phyloP scores from a whole-genome alignment of 176 grass and related monocot genomes.

The Avena atlantica region DNA sequence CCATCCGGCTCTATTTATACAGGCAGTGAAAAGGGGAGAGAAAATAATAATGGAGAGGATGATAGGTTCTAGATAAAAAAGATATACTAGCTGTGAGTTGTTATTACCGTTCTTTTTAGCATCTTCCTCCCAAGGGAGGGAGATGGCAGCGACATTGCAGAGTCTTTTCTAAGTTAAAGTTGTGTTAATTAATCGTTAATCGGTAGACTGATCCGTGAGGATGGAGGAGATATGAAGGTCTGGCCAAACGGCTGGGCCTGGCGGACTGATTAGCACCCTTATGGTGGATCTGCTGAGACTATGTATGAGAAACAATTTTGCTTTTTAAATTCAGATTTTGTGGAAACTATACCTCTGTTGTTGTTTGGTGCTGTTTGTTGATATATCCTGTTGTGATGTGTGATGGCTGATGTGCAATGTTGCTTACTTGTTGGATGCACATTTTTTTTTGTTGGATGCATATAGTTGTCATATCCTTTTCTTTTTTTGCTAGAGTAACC shows the following conservation, averaged over 20 bases:
- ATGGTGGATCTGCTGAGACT: slow-evolving; percentile 37
- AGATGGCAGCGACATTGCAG: slow-evolving; percentile 46
- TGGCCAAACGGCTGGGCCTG: slow-evolving; percentile 46
- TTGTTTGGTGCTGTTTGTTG: neutral
- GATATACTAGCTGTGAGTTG: slow-evolving; percentile 38
- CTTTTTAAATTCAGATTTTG: slow-evolving; percentile 19
- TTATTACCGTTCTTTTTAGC: slow-evolving; percentile 29
- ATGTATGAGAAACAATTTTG: slow-evolving; percentile 40
- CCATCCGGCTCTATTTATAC: neutral
- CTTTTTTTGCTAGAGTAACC: neutral
- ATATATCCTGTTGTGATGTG: neutral
- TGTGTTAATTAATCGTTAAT: slow-evolving; percentile 24
- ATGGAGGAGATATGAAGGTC: slow-evolving; percentile 41
- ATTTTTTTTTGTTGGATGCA: too few species aligned
- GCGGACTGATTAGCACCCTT: slow-evolving; percentile 36
- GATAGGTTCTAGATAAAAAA: slow-evolving; percentile 54
- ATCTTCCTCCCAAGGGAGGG: slow-evolving; percentile 33
- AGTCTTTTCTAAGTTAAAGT: neutral
- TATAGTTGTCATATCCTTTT: too few species aligned
- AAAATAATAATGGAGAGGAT: slow-evolving; percentile 46
- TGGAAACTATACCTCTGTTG: neutral
- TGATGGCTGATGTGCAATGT: too few species aligned
- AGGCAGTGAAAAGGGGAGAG: slow-evolving; percentile 33
- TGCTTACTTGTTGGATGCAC: too few species aligned
- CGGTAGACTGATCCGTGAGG: slow-evolving; percentile 49